Evolutionary conservation across 441 rosid species (phyloP).

Genomic region (Euphorbia celastroides): DNA sequence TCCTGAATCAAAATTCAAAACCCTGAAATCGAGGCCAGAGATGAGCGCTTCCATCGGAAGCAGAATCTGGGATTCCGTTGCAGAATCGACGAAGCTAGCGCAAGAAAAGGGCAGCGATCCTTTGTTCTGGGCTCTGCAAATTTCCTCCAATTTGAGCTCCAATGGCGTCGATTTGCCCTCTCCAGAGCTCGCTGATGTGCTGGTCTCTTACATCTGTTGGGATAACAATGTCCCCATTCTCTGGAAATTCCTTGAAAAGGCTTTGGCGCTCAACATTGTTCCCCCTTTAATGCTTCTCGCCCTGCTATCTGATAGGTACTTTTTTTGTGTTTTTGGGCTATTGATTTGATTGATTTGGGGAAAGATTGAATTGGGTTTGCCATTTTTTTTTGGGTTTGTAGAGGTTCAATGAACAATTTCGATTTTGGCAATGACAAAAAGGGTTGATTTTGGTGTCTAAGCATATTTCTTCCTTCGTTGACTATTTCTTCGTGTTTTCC

Average conservation of each 20-base stretch:
- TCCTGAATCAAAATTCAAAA: conserved; percentile 9
- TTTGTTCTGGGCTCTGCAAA: conserved; percentile 64
- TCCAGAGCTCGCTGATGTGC: conserved; percentile 60
- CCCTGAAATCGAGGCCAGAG: conserved; percentile 10
- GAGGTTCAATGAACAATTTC: conserved; percentile 5
- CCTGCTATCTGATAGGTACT: conserved; percentile 57
- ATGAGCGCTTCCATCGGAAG: conserved; percentile 43
- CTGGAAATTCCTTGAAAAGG: conserved; percentile 95
- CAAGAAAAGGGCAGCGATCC: conserved; percentile 73
- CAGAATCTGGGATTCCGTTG: conserved; percentile 56
- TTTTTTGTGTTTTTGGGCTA: conserved; percentile 9
- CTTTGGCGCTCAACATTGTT: conserved; percentile 52
- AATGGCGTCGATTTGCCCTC: conserved; percentile 68
- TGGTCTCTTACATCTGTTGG: conserved; percentile 91
- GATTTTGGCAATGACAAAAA: neutral
- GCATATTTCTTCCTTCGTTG: conserved; percentile 10
- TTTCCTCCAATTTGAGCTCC: conserved; percentile 49
- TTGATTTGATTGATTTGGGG: conserved; percentile 3
- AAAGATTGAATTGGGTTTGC: neutral
- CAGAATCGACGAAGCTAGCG: conserved; percentile 53
- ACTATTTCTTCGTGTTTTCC: neutral
- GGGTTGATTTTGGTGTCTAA: neutral
- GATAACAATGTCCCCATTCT: conserved; percentile 76
- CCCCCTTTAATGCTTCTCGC: conserved; percentile 78
- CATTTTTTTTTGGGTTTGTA: neutral